Conservation (phyloP, 2,329 filamentous ascomycete species). For the Rutstroemia sp. region DNA sequence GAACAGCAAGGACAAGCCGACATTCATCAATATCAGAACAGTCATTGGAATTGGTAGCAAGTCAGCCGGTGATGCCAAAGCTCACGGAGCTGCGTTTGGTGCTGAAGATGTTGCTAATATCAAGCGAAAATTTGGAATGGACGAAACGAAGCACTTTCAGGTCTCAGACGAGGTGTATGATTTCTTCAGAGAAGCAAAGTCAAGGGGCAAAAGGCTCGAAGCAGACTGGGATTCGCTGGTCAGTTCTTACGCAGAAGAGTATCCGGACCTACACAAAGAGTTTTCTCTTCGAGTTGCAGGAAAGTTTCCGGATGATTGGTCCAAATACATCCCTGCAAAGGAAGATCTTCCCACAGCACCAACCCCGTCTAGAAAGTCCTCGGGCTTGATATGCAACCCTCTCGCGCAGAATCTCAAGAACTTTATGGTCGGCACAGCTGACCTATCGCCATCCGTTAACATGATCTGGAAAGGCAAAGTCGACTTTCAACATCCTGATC, state of each 20-base stretch:
- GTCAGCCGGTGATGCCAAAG: conserved; percentile 25
- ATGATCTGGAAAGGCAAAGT: conserved; percentile 48
- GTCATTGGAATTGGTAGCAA: conserved; percentile 38
- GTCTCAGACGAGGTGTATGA: conserved; percentile 39
- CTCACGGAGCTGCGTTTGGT: conserved; percentile 20
- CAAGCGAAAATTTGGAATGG: conserved; percentile 35
- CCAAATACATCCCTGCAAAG: conserved; percentile 36
- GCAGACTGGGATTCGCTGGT: conserved; percentile 40
- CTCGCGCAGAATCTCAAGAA: conserved; percentile 39
- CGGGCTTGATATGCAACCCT: conserved; percentile 42
- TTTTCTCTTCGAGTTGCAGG: conserved; percentile 41
- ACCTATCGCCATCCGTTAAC: conserved; percentile 45
- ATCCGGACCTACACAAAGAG: conserved; percentile 43
- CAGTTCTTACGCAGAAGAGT: conserved; percentile 34
- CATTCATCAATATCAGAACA: conserved; percentile 44
- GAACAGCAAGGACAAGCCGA: conserved; percentile 36
- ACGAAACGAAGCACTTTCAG: conserved; percentile 31
- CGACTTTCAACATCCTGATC: conserved; percentile 40
- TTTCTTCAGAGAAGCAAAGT: conserved; percentile 41
- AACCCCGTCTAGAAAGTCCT: conserved; percentile 43
- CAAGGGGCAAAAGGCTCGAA: conserved; percentile 36
- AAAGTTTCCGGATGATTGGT: conserved; percentile 41
- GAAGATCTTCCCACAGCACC: conserved; percentile 37
- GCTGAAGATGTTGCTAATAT: conserved; percentile 10
- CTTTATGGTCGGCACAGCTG: conserved; percentile 47